Evolutionary conservation across 768 basidiomycete genomes (phyloP).

Genomic region (Boletus patriciae): DNA sequence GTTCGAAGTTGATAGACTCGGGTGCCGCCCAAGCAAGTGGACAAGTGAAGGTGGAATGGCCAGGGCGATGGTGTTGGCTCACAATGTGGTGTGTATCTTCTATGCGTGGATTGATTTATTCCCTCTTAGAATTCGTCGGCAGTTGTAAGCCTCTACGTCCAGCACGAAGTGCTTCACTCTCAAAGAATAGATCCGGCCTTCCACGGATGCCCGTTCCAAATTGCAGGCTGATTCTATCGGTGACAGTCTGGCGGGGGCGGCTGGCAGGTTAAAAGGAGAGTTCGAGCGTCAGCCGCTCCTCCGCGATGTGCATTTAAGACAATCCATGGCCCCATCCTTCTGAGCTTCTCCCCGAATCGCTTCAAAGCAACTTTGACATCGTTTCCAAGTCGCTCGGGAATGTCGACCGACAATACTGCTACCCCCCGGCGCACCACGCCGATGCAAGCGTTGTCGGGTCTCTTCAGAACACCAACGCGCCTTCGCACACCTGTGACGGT

Average conservation of each 20-base stretch:
- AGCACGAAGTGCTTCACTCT: neutral
- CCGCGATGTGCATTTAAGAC: neutral
- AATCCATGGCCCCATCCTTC: neutral
- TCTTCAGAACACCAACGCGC: conserved; percentile 27
- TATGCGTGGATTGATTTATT: neutral
- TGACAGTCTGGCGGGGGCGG: neutral
- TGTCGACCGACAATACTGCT: conserved; percentile 3
- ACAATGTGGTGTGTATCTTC: neutral
- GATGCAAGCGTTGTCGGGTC: conserved; percentile 16
- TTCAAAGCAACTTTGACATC: neutral
- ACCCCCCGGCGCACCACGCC: conserved; percentile 16
- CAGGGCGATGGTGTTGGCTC: conserved; percentile 29
- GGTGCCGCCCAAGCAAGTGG: conserved; percentile 31
- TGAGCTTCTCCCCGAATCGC: neutral
- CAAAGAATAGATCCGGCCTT: neutral
- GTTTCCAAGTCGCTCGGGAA: neutral
- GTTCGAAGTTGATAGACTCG: conserved; percentile 51
- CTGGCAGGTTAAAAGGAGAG: neutral
- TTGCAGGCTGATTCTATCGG: neutral
- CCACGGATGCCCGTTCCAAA: neutral
- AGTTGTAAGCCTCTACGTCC: neutral
- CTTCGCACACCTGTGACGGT: conserved; percentile 21
- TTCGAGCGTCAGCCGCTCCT: conserved; percentile 9
- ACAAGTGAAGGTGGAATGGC: conserved; percentile 41
- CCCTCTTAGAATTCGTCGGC: neutral